Evolutionary conservation across 164 flowering plant species (phyloP).

Genomic region (Pachysandra terminalis): DNA sequence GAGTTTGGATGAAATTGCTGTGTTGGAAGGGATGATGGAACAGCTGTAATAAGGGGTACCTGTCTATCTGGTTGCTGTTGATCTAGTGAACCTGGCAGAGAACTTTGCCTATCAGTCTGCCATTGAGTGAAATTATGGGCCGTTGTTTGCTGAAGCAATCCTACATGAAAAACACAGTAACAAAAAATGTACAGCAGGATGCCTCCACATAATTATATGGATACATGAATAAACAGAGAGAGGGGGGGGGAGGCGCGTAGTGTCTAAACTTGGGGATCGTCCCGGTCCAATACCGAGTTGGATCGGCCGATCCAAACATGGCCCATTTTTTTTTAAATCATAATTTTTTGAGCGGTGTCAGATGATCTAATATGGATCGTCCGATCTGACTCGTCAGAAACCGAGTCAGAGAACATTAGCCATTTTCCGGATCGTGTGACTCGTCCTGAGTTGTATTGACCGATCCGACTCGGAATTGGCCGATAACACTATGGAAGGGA

Average conservation of each 20-base stretch:
- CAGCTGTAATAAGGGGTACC: constrained; percentile 21
- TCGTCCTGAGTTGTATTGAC: no score
- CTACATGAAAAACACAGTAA: constrained; percentile 27
- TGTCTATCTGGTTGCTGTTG: constrained; percentile 56
- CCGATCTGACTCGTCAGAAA: no score
- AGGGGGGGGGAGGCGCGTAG: background rate
- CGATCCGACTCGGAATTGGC: no score
- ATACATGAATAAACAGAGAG: background rate
- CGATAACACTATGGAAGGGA: no score
- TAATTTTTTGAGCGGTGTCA: no score
- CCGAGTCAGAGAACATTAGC: no score
- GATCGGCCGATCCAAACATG: no score
- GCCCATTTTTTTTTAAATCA: no score
- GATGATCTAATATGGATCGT: no score
- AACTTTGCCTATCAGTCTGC: constrained; percentile 58
- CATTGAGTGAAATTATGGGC: constrained; percentile 43
- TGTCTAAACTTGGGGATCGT: no score
- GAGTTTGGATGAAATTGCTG: constrained; percentile 56
- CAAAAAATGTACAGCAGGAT: background rate
- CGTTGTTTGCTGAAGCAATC: constrained; percentile 32
- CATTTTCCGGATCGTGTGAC: no score
- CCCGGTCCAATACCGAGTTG: no score
- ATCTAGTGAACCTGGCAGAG: constrained; percentile 29
- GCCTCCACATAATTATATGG: background rate
- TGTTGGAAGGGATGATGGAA: constrained; percentile 29